phyloP scores from a whole-genome alignment of 1,284 basidiomycete genomes.

The Fistulina hepatica region DNA sequence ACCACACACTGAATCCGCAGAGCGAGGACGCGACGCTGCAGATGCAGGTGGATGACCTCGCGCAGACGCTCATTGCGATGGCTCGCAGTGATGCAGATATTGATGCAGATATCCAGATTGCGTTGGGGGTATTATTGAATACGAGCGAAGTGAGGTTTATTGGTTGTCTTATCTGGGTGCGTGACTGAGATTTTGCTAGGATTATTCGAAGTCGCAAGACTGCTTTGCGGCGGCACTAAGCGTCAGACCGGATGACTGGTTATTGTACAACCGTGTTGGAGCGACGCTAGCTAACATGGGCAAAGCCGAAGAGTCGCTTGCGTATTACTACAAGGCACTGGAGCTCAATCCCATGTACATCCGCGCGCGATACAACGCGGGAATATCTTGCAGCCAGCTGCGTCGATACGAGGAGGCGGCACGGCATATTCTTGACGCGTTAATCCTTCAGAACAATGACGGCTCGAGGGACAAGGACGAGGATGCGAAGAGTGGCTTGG shows the following conservation, averaged over 20 bases:
- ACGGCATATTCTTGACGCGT: constrained; percentile 75
- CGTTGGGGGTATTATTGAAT: constrained; percentile 89
- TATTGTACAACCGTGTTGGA: constrained; percentile 92
- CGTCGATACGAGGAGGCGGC: constrained; percentile 78
- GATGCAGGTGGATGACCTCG: constrained; percentile 39
- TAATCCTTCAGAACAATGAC: constrained; percentile 78
- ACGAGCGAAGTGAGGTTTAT: constrained; percentile 58
- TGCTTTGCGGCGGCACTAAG: constrained; percentile 88
- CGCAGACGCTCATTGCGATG: constrained; percentile 60
- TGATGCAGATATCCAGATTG: constrained; percentile 93
- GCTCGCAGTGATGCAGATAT: constrained; percentile 48
- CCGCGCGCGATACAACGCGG: constrained; percentile 82
- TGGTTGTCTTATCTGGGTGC: constrained; percentile 5
- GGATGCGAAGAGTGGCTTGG: too few relatives aligned
- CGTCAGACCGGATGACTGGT: constrained; percentile 90
- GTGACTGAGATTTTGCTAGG: constrained; percentile 32
- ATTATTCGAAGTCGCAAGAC: constrained; percentile 87
- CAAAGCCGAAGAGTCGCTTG: constrained; percentile 69
- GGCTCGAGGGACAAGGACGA: constrained; percentile 39
- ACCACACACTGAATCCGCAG: constrained; percentile 27
- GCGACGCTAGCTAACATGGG: constrained; percentile 95
- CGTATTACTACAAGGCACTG: constrained; percentile 85
- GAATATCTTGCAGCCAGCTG: constrained; percentile 78
- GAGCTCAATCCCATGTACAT: constrained; percentile 91
- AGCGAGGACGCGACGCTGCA: constrained; percentile 23